Percentiles rank a stretch among this genome's conserved stretches.
phyloP scores from a whole-genome alignment of 1,284 basidiomycete genomes.

The Bondarzewia mesenterica region DNA sequence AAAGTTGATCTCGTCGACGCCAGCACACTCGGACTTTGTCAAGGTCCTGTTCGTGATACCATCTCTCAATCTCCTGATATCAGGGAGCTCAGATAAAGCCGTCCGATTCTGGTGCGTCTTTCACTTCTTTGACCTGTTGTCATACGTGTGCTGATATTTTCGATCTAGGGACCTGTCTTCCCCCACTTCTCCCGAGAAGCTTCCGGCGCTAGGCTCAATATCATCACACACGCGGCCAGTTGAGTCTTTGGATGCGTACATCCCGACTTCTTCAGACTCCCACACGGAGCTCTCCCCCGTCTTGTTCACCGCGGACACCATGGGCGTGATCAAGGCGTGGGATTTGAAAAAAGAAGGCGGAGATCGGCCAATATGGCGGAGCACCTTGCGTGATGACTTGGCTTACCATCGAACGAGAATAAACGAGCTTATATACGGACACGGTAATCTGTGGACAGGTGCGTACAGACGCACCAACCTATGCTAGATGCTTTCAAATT shows the following conservation, averaged over 20 bases:
- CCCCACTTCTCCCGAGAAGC: constrained; percentile 28
- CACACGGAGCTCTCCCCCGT: constrained; percentile 14
- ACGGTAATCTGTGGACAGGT: constrained; percentile 83
- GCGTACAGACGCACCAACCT: constrained; percentile 13
- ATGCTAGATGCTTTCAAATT: background rate
- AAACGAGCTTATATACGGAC: constrained; percentile 59
- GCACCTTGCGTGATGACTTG: constrained; percentile 48
- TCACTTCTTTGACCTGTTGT: background rate
- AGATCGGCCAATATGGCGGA: constrained; percentile 38
- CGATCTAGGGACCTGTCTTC: constrained; percentile 50
- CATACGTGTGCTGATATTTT: background rate
- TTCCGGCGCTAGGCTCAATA: constrained; percentile 53
- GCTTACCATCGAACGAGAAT: constrained; percentile 74
- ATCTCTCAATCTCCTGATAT: constrained; percentile 60
- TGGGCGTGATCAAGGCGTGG: constrained; percentile 79
- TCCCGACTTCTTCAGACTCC: constrained; percentile 33
- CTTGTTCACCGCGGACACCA: constrained; percentile 78
- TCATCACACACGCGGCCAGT: constrained; percentile 71
- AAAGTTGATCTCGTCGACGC: constrained; percentile 55
- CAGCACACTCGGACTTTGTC: constrained; percentile 84
- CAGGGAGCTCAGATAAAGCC: constrained; percentile 87
- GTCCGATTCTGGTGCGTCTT: constrained; percentile 74
- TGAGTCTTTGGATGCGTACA: constrained; percentile 48
- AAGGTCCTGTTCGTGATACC: constrained; percentile 73
- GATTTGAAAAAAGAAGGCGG: constrained; percentile 38